Evolutionary conservation across 2,329 filamentous ascomycete species (phyloP), one percentile per base, ranked within the genome.

Genomic region (Graphium sp.): DNA sequence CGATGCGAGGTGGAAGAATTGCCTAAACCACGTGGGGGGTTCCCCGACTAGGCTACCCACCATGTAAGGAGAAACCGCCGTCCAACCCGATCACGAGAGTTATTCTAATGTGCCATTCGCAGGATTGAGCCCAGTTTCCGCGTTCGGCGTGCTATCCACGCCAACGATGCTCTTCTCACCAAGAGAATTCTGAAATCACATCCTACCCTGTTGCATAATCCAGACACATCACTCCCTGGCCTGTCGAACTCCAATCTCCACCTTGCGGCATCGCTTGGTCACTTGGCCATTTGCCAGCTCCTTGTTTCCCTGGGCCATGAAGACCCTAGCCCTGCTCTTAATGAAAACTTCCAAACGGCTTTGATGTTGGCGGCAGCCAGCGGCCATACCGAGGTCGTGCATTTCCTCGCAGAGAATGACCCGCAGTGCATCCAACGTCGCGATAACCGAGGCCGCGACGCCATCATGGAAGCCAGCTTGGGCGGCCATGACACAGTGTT

Each of bases 221-320:
- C 83, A 3, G 81, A 92, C 49, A 66, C 69, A 40, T 67, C 71
- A 4, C 62, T 73, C 35, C 43, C 50, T 7, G 69, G 66, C 28
- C 73, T 81, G 39, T 79, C 77, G 48, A 89, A 91, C 55, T 87
- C 82, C 3, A 83, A 73, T 37, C 64, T 93, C 22, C 83, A 92
- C 49, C 64, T 92, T 3, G 80, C 83, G 24, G 78, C 79, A 8
- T 69, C 68, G 6, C 60, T 83, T 32, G 83, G 82, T 29, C 67
- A 76, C 45, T 58, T 70, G 6, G 56, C 72, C 26, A 75, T 89
- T 40, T 75, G 70, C 46, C 62, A 67, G 39, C 63, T 74, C 30
- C 69, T 93, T 17, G 60, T 91, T 35, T 57, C 66, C n/a, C 60
- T 69, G 5, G 79, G 77, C 32, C 83, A 92, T 48, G 82, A 92